These are phyloP conservation scores for Spironucleus salmonicida DNA, from an alignment of 208 protist species.

Conservation along the genomic window DNA sequence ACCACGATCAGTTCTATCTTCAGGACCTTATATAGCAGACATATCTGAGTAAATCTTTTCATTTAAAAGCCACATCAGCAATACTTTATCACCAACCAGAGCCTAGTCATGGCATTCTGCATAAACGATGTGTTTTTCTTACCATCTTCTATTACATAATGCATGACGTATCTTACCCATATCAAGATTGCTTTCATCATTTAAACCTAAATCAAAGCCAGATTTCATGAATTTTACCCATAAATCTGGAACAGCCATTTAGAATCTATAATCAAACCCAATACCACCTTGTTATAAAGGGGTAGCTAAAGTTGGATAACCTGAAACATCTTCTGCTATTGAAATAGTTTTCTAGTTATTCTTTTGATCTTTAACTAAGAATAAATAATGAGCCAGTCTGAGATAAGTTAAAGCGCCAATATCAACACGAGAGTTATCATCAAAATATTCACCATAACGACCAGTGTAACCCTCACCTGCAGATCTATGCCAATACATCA, in stretches of 20 bases:
- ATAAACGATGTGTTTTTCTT: slow-evolving; percentile 63
- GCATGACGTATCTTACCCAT: slow-evolving; percentile 54
- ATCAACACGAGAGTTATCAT: slow-evolving; percentile 44
- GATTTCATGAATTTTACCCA: slow-evolving; percentile 63
- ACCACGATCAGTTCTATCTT: slow-evolving; percentile 53
- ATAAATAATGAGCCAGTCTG: slow-evolving; percentile 40
- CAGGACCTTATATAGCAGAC: slow-evolving; percentile 42
- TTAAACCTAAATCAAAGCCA: slow-evolving; percentile 14
- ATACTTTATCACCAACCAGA: slow-evolving; percentile 71
- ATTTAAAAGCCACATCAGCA: slow-evolving; percentile 74
- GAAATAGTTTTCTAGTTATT: slow-evolving; percentile 24
- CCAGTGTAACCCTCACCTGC: slow-evolving; percentile 43
- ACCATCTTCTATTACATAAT: slow-evolving; percentile 56
- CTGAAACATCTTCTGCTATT: slow-evolving; percentile 54
- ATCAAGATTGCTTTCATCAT: slow-evolving; percentile 56
- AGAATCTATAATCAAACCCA: slow-evolving; percentile 66
- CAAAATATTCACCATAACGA: slow-evolving; percentile 60
- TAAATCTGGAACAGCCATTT: slow-evolving; percentile 66
- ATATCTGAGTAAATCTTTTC: slow-evolving; percentile 62
- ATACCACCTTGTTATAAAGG: slow-evolving; percentile 59
- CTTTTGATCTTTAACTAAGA: neutral
- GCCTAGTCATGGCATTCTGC: slow-evolving; percentile 69
- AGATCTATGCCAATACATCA: slow-evolving; percentile 66
- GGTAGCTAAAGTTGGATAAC: slow-evolving; percentile 56
- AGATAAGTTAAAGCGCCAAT: slow-evolving; percentile 59